Conservation (phyloP, 2,329 filamentous ascomycete genomes). For the Paraconiothyrium sp. region DNA sequence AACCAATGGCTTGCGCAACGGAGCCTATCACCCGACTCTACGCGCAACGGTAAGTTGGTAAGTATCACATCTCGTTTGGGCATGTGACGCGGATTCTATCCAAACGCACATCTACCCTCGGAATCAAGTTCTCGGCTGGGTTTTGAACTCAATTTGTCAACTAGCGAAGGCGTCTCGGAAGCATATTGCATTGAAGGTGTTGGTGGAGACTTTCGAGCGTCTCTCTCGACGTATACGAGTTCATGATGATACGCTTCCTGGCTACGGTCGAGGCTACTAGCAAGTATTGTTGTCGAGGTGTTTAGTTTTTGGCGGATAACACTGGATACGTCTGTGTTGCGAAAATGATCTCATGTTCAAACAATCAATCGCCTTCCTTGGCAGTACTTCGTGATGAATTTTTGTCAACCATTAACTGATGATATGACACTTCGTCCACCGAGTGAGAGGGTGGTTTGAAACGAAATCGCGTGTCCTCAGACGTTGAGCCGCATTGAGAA, state of each 20-base stretch:
- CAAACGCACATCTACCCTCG: slow-evolving; percentile 40
- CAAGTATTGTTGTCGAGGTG: slow-evolving; percentile 13
- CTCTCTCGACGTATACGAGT: slow-evolving; percentile 29
- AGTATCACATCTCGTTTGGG: slow-evolving; percentile 53
- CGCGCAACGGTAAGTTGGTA: slow-evolving; percentile 55
- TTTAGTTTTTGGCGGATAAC: slow-evolving; percentile 1
- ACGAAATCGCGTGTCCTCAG: too few species aligned
- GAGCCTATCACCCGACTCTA: slow-evolving; percentile 48
- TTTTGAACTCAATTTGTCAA: slow-evolving; percentile 26
- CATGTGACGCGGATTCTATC: slow-evolving; percentile 49
- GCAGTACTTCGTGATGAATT: too few species aligned
- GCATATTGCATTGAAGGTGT: slow-evolving; percentile 37
- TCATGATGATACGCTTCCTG: slow-evolving; percentile 27
- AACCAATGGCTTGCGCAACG: slow-evolving; percentile 50
- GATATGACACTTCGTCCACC: too few species aligned
- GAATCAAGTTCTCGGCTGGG: slow-evolving; percentile 34
- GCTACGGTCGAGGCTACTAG: slow-evolving; percentile 11
- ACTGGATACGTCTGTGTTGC: slow-evolving; percentile 12
- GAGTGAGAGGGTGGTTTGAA: too few species aligned
- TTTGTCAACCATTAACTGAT: too few species aligned
- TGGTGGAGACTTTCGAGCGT: slow-evolving; percentile 35
- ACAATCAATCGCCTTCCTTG: background rate
- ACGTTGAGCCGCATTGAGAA: too few species aligned
- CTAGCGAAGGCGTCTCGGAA: slow-evolving; percentile 45
- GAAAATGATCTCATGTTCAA: slow-evolving; percentile 9